A percentile compares a stretch with the other conserved stretches of the same genome.
Conservation (phyloP, 2,329 filamentous ascomycete species). For the Neoscytalidium dimidiatum region DNA sequence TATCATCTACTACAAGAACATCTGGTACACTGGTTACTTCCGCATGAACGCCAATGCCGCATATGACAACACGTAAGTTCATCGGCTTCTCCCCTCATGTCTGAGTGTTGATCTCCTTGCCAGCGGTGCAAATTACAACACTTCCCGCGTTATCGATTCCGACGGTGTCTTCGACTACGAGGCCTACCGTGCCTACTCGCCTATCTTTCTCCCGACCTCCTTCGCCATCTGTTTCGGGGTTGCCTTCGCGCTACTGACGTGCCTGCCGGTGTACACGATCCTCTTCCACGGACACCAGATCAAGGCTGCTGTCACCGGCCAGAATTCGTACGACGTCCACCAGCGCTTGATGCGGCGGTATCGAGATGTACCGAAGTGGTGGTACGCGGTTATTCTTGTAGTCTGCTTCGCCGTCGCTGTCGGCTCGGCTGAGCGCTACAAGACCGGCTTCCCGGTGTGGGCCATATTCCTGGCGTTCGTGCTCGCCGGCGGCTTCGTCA, state of each 20-base stretch:
- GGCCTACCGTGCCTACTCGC: slow-evolving; percentile 38
- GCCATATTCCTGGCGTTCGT: slow-evolving; percentile 27
- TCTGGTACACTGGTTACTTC: slow-evolving; percentile 36
- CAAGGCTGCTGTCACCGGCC: slow-evolving; percentile 22
- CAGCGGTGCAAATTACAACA: slow-evolving; percentile 31
- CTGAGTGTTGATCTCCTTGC: background rate
- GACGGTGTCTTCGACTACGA: slow-evolving; percentile 31
- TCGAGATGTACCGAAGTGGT: slow-evolving; percentile 36
- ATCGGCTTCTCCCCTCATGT: no score
- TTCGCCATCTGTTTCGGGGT: slow-evolving; percentile 42
- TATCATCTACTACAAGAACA: slow-evolving; percentile 35
- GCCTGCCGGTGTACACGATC: slow-evolving; percentile 37
- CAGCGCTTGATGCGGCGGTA: slow-evolving; percentile 37
- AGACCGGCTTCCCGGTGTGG: slow-evolving; percentile 44
- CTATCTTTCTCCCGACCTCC: slow-evolving; percentile 40
- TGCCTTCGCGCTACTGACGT: slow-evolving; percentile 40
- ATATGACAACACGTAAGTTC: slow-evolving; percentile 39
- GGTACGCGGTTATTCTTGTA: slow-evolving; percentile 55
- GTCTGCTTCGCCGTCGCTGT: slow-evolving; percentile 45
- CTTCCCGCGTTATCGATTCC: slow-evolving; percentile 31
- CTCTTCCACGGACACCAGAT: slow-evolving; percentile 40
- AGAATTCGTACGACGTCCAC: slow-evolving; percentile 30
- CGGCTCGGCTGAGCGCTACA: slow-evolving; percentile 28
- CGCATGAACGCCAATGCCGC: slow-evolving; percentile 36
- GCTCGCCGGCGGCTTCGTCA: slow-evolving; percentile 58